A percentile compares a stretch with the other conserved stretches of the same genome.
Conservation (phyloP, 2,329 filamentous ascomycete genomes). For the Fusarium brachygibbosum region DNA sequence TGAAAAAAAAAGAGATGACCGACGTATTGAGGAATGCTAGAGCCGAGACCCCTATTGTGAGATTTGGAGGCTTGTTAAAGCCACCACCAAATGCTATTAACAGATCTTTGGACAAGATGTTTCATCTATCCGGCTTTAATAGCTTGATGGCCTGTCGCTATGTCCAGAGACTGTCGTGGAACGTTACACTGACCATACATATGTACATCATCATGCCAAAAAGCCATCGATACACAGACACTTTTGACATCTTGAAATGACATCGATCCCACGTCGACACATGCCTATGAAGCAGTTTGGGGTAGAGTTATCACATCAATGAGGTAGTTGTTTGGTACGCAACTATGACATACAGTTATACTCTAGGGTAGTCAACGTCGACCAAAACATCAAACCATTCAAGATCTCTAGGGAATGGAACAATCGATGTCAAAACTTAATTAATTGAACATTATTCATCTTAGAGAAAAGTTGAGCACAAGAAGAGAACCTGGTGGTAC, state of each 20-base stretch:
- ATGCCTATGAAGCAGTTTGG: background rate
- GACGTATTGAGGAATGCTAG: background rate
- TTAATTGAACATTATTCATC: background rate
- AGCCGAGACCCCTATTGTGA: constrained; percentile 11
- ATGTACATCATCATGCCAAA: constrained; percentile 10
- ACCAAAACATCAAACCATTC: background rate
- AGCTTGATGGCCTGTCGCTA: background rate
- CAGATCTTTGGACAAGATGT: background rate
- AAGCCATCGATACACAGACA: constrained; percentile 6
- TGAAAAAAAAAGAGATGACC: constrained; percentile 20
- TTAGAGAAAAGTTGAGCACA: background rate
- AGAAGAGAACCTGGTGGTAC: background rate
- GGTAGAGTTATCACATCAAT: background rate
- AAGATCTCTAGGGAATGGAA: background rate
- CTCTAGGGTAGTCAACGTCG: background rate
- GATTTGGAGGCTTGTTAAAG: background rate
- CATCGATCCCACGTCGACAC: background rate
- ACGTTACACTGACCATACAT: constrained; percentile 7
- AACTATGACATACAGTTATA: background rate
- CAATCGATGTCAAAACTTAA: background rate
- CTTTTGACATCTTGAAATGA: background rate
- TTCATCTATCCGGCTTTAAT: background rate
- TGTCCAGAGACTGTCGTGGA: background rate
- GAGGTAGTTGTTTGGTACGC: background rate
- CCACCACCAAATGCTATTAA: background rate